Evolutionary conservation across 148 eudicot species (phyloP), one percentile per base, ranked within the genome.

Genomic region (Pharnaceum exiguum): DNA sequence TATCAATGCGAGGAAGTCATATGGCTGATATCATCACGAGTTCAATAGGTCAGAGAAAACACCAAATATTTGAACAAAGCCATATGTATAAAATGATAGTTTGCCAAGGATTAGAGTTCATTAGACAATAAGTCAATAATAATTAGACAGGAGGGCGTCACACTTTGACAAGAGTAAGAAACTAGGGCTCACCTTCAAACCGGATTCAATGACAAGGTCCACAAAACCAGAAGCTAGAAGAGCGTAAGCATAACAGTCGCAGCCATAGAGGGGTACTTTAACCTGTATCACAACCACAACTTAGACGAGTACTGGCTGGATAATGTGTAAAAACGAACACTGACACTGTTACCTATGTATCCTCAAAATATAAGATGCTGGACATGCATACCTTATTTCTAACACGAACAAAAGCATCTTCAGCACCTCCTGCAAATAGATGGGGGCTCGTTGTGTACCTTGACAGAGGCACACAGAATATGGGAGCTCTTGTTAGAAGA

Each of bases 391-490:
- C 99, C 96, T 88, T 79, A 55, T 52, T 72, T 72, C 96, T 76
- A 51, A 89, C 96, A 28, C 90, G 95, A 71, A 74, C 63, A 59
- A 85, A 93, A 15, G 99, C 96, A 33, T 74, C 77, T 68, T 77
- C 90, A 56, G 95, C 86, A 63, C 67, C 80, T 66, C 82, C 95
- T 38, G 63, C 74, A 62, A 93, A 93, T 44, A 85, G 75, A 78
- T 93, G 99, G 45, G 95, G 98, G 55, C 98, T 91, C 60, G 98
- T 85, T 25, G 98, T 91, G 78, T 91, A 91, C 88, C 98, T 90
- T 60, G 32, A 71, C 42, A 60, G 45, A 68, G 68, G 62, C 31
- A 29, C 51, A 48, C 25, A 69, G 55, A 49, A 63, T 27, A 70
- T n/a, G 26, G 7, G 21, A 7, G 8, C 7, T 0, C 16, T 33